Evolutionary conservation across 2,329 filamentous ascomycete species (phyloP).

Genomic region (Apiospora saccharicola): DNA sequence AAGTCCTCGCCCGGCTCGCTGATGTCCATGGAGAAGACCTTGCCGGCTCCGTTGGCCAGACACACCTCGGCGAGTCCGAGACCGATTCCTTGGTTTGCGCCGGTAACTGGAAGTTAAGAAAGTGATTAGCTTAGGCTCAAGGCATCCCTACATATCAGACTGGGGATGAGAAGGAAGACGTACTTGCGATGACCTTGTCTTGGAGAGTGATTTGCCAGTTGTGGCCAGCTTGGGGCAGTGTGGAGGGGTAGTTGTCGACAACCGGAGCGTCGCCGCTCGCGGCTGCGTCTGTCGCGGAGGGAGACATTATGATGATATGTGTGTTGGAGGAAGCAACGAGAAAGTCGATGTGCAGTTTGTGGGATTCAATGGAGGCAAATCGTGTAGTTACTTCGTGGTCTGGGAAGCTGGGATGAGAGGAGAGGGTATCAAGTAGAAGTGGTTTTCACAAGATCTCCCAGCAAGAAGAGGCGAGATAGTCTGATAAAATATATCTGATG

Average conservation of each 20-base stretch:
- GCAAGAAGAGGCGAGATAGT: not conserved
- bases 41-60: conserved; percentile 51
- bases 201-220: conserved; percentile 46
- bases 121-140: not conserved
- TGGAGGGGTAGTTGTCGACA: conserved; percentile 38
- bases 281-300: conserved; percentile 26
- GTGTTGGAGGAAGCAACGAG: not conserved
- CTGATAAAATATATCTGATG: not conserved
- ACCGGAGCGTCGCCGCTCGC: conserved; percentile 21
- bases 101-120: conserved; percentile 41
- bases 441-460: too few species aligned
- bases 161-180: conserved; percentile 27
- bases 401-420: not conserved
- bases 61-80: conserved; percentile 55
- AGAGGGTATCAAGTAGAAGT: not conserved
- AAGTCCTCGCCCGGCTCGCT: conserved; percentile 47
- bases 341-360: not conserved
- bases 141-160: conserved; percentile 21
- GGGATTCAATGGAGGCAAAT: not conserved
- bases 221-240: conserved; percentile 43
- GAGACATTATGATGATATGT: conserved; percentile 28
- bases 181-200: conserved; percentile 49
- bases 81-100: conserved; percentile 54
- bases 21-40: conserved; percentile 51
- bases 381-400: too few species aligned